Conservation (phyloP, 2,329 filamentous ascomycete genomes). For the Alternaria postmessia region DNA sequence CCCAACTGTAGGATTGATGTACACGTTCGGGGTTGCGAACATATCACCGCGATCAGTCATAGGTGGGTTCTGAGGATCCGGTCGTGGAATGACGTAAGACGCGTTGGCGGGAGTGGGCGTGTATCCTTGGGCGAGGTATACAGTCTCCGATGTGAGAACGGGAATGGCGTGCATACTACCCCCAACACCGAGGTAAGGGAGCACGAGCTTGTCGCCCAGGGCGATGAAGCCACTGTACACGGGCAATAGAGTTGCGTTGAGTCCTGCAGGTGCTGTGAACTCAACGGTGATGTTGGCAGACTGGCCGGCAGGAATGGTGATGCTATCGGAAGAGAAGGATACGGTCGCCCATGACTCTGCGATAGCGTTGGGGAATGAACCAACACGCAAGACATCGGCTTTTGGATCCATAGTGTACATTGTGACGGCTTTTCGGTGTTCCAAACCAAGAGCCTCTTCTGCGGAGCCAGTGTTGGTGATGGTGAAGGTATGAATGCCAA, state of each 20-base stretch:
- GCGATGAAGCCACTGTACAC: conserved; percentile 35
- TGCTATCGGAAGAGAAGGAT: conserved; percentile 16
- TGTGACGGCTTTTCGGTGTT: conserved; percentile 26
- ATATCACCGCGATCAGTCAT: conserved; percentile 9
- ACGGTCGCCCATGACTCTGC: conserved; percentile 20
- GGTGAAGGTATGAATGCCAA: conserved; percentile 30
- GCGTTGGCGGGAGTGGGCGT: conserved; percentile 12
- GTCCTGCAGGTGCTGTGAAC: neutral
- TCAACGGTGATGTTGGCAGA: neutral
- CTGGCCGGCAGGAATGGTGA: conserved; percentile 29
- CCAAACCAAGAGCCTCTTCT: conserved; percentile 4
- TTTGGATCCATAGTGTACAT: conserved; percentile 22
- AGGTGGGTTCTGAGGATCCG: conserved; percentile 18
- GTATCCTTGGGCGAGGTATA: conserved; percentile 22
- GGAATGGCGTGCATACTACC: conserved; percentile 4
- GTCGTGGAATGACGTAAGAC: conserved; percentile 19
- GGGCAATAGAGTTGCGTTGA: conserved; percentile 26
- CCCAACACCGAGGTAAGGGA: conserved; percentile 32
- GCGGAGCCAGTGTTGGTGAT: conserved; percentile 20
- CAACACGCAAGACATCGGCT: conserved; percentile 1
- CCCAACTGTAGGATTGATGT: neutral
- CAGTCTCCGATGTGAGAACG: conserved; percentile 2
- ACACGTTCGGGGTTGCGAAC: conserved; percentile 3
- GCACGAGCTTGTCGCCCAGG: conserved; percentile 15
- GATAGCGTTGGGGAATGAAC: conserved; percentile 13